phyloP scores from a whole-genome alignment of 306 rosid species.

The Trifolium repens region DNA sequence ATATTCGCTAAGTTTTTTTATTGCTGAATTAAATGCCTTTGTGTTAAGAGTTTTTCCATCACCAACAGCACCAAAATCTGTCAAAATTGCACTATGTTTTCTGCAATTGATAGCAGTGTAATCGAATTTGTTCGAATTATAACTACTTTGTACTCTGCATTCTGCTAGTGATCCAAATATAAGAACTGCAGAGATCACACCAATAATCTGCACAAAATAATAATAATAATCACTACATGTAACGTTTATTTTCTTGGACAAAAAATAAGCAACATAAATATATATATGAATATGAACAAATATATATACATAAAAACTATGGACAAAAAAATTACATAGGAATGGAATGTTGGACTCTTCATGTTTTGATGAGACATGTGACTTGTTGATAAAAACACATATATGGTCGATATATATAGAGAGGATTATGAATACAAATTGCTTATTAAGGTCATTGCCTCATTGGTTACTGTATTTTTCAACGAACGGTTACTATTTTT shows the following conservation, averaged over 20 bases:
- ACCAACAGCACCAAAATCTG: slow-evolving; percentile 77
- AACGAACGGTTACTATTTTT: no score
- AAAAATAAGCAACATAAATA: background rate
- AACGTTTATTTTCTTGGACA: background rate
- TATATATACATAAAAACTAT: background rate
- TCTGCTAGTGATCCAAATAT: slow-evolving; percentile 42
- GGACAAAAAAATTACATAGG: background rate
- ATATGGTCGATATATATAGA: background rate
- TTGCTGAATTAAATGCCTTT: slow-evolving; percentile 59
- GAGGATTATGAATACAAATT: background rate
- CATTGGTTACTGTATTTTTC: no score
- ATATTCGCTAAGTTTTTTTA: slow-evolving; percentile 50
- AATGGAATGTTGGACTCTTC: background rate
- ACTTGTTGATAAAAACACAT: background rate
- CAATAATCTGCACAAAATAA: slow-evolving; percentile 28
- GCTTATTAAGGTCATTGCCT: background rate
- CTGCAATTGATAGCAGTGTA: slow-evolving; percentile 57
- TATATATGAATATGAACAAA: no score
- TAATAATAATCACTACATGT: background rate
- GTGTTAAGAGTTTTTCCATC: slow-evolving; percentile 83
- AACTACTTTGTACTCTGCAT: background rate
- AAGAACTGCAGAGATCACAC: slow-evolving; percentile 10
- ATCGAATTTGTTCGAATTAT: background rate
- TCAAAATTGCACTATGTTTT: slow-evolving; percentile 62
- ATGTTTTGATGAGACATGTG: background rate